Conservation (phyloP, 2,329 filamentous ascomycete genomes). For the Fusarium humuli region DNA sequence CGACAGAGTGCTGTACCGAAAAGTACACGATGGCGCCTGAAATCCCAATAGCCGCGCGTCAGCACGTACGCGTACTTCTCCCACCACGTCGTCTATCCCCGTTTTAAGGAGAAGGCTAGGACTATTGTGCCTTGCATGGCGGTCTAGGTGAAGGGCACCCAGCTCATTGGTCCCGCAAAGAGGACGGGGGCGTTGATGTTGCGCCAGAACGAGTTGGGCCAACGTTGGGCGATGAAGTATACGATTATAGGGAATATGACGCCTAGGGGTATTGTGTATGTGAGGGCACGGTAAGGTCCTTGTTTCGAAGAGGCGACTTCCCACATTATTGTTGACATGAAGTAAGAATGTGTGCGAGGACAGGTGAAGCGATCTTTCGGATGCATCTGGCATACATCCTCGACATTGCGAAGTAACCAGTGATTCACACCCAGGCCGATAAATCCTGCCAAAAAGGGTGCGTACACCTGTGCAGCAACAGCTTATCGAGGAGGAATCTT, state of each 20-base stretch:
- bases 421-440: slow-evolving; percentile 70
- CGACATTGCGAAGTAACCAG: slow-evolving; percentile 67
- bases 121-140: slow-evolving; percentile 44
- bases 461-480: slow-evolving; percentile 65
- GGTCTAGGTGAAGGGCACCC: slow-evolving; percentile 46
- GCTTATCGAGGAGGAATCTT: slow-evolving; percentile 65
- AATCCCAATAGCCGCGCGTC: slow-evolving; percentile 45
- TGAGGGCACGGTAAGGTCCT: slow-evolving; percentile 35
- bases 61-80: slow-evolving; percentile 48
- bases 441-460: slow-evolving; percentile 64
- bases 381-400: slow-evolving; percentile 63
- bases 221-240: slow-evolving; percentile 36
- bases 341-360: slow-evolving; percentile 62
- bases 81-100: too few relatives aligned
- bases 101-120: too few relatives aligned
- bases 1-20: slow-evolving; percentile 34
- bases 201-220: slow-evolving; percentile 38
- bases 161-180: slow-evolving; percentile 20
- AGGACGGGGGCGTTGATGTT: slow-evolving; percentile 43
- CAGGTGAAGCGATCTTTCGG: slow-evolving; percentile 65
- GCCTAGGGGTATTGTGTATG: slow-evolving; percentile 38
- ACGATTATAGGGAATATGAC: slow-evolving; percentile 33
- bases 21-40: slow-evolving; percentile 47
- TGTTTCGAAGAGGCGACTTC: slow-evolving; percentile 70
- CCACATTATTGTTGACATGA: slow-evolving; percentile 74